Evolutionary conservation across 1,284 basidiomycete species (phyloP), one percentile per base, ranked within the genome.

Genomic region (Erythrobasidium hasegawianum): DNA sequence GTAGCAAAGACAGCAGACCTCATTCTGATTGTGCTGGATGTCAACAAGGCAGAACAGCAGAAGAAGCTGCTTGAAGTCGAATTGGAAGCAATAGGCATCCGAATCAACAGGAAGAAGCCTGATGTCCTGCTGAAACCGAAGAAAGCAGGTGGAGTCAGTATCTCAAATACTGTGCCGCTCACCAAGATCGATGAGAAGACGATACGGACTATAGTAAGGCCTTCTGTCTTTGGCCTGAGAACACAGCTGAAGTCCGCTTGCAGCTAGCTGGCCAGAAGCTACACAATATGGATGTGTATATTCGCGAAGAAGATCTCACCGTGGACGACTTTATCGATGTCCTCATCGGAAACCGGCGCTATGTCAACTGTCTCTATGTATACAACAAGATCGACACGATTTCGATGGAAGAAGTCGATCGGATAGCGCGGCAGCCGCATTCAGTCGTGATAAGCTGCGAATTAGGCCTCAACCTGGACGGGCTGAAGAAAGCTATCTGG

Each of bases 281-380:
- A 57, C 92, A 96, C 78, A 96, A 95, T 74, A 93, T 90, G 75
- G 94, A 96, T 78, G 86, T 96, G 24, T 94, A 96, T 90, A 90
- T 97, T 71, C 84, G 93, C 73, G 92, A 97, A 81, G 33, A 33
- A 11, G 93, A 97, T 78, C 90, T 94, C 72, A 74, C 62, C 26
- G 65, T 67, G 1, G 94, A 98, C 77, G 91, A 97, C 76, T 96
- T 97, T 75, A 96, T 97, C 74, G 95, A 98, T 75, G 91, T 97
- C 10, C 83, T 98, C 18, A 89, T 97, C 62, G 92, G 90, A 83
- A 75, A 71, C 77, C 84, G 95, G 70, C 97, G 97, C 83, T 98
- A 97, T 75, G 84, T 96, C 1, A 91, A 91, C 7, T 95, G 92
- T 53, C 70, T 81, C 83, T 94, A 95, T 76, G 91, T 94, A 9